Percentiles rank a stretch among this genome's conserved stretches.
phyloP scores from a whole-genome alignment of 2,329 filamentous ascomycete genomes.

The Sporothrix brasiliensis region DNA sequence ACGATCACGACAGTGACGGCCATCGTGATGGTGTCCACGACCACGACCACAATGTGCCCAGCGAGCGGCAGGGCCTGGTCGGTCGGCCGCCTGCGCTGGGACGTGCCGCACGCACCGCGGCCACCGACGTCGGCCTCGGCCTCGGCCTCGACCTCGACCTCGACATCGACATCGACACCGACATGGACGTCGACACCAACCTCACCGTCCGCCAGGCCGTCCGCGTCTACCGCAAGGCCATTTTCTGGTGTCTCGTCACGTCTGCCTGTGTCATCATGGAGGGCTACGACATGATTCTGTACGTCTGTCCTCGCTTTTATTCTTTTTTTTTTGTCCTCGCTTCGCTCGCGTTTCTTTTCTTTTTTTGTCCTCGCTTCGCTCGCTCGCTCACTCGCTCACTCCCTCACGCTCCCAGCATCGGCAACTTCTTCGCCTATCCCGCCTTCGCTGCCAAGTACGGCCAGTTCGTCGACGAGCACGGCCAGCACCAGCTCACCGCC shows the following conservation, averaged over 20 bases:
- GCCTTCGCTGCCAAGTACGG: conserved; percentile 40
- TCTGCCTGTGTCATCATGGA: conserved; percentile 38
- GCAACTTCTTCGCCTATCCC: conserved; percentile 38
- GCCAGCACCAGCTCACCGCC: conserved; percentile 48
- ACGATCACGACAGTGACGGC: background rate
- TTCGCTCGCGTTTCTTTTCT: background rate
- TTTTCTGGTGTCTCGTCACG: conserved; percentile 34
- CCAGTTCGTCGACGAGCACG: conserved; percentile 39
- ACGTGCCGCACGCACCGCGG: background rate
- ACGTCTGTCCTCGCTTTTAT: background rate
- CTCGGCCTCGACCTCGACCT: too few relatives aligned
- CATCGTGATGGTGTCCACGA: background rate
- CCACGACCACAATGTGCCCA: background rate
- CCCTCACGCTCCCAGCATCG: conserved; percentile 29
- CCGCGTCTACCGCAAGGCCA: conserved; percentile 35
- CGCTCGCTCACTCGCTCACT: background rate
- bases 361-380: background rate
- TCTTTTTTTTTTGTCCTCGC: background rate
- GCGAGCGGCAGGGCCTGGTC: conserved; percentile 5
- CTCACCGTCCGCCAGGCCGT: conserved; percentile 37
- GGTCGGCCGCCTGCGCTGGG: background rate
- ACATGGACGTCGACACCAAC: conserved; percentile 13
- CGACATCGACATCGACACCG: background rate
- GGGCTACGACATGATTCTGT: conserved; percentile 39
- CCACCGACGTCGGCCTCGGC: too few relatives aligned